phyloP scores from a whole-genome alignment of 306 rosid species.

The Corylus americana region DNA sequence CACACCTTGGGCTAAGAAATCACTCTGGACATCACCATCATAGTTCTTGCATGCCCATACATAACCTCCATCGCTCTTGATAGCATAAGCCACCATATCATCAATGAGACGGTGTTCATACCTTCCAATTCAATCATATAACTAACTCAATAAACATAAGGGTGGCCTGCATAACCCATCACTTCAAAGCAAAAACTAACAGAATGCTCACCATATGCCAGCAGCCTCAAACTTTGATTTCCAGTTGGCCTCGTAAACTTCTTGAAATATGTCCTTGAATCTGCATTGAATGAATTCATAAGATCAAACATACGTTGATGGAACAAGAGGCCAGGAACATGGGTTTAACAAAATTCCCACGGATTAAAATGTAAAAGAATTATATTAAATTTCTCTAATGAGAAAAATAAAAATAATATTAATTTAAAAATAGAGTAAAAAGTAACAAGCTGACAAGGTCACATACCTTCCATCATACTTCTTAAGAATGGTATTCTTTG shows the following conservation, averaged over 20 bases:
- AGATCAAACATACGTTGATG: constrained; percentile 9
- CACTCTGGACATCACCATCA: constrained; percentile 99
- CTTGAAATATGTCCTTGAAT: constrained; percentile 98
- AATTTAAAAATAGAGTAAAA: not conserved
- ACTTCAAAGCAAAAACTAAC: not conserved
- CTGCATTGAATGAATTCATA: constrained; percentile 47
- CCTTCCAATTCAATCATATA: constrained; percentile 50
- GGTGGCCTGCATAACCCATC: not conserved
- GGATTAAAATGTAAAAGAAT: not conserved
- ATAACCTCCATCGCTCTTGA: constrained; percentile 98
- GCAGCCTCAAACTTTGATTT: constrained; percentile 92
- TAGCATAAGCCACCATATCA: constrained; percentile 98
- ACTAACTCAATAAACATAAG: constrained; percentile 20
- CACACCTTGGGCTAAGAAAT: constrained; percentile 97
- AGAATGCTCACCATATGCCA: constrained; percentile 78
- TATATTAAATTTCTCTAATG: not conserved
- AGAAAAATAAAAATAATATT: not conserved
- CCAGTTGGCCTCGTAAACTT: constrained; percentile 93
- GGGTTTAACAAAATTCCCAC: not conserved
- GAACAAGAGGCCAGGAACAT: not conserved
- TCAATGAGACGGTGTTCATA: constrained; percentile 98
- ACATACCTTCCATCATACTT: constrained; percentile 97
- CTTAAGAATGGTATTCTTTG: constrained; percentile 96
- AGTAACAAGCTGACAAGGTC: constrained; percentile 17
- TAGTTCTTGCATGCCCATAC: constrained; percentile 99